Evolutionary conservation across 1,284 basidiomycete species (phyloP), one percentile per base, ranked within the genome.

Genomic region (Cryptococcus floricola): DNA sequence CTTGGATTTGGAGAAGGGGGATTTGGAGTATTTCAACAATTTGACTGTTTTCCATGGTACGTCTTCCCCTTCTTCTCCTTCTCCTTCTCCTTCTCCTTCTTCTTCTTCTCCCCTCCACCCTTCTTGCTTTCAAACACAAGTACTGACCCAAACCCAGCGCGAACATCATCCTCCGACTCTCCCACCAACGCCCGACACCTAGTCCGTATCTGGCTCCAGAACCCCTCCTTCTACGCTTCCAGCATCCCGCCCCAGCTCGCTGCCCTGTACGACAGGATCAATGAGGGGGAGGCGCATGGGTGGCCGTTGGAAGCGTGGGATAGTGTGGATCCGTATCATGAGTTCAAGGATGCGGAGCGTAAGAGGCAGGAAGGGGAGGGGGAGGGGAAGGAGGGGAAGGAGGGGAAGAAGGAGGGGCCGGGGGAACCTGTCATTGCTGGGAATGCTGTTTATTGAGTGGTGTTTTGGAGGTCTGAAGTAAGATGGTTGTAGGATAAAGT

Each of bases 371-470:
- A 44, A 27, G 16, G 16, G 27, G 46, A 43, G 31, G 37, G 3
- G 7, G 31, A 13, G 31, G 42, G 16, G 50, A 37, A 43, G 39
- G 13, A 47, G 45, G 45, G n/a, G n/a, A n/a, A n/a, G n/a, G n/a
- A n/a, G n/a, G n/a, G 4, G 27, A 18, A 48, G 46, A 25, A 19
- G 18, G 9, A 44, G 18, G 42, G 66, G 92, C 31, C 31, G 31
- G 31, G 31, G 31, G 31, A 31, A 10, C 31, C 31, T 34, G 5
- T 34, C 2, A 34, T 34, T 34, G 31, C 31, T 34, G 31, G 31
- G 31, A 34, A 34, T 34, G 31, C 31, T 10, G 31, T 34, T 6
- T 34, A 34, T 34, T 34, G 31, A 34, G 10, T 3, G 23, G 2
- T 23, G 3, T 31, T 10, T 34, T 10, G 31, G 10, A 34, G 0